Percentiles rank a stretch among this genome's conserved stretches.
Evolutionary conservation across 116 monocot species (phyloP).

Genomic region (Iris pallida): DNA sequence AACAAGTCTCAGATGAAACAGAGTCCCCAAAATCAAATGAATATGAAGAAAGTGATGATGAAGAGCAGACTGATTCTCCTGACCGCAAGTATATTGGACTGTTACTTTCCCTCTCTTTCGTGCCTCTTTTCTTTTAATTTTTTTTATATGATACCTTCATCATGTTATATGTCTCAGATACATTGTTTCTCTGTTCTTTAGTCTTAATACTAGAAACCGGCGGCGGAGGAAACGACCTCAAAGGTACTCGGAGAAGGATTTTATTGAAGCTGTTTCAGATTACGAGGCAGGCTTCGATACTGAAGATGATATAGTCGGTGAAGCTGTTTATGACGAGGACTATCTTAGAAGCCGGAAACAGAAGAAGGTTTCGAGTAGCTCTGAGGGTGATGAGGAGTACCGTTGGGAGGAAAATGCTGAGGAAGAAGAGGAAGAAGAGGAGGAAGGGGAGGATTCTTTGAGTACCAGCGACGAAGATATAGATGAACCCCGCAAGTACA

Average conservation of each 20-base stretch:
- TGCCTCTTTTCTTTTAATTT: neutral
- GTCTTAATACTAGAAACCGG: neutral
- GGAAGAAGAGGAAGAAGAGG: conserved; percentile 69
- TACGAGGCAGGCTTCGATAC: conserved; percentile 59
- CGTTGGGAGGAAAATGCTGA: conserved; percentile 60
- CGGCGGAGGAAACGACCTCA: conserved; percentile 67
- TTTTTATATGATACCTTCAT: too few relatives aligned
- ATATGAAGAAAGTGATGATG: conserved; percentile 51
- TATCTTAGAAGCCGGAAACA: conserved; percentile 73
- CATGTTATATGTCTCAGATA: too few relatives aligned
- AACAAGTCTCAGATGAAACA: conserved; percentile 30
- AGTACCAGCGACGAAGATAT: conserved; percentile 57
- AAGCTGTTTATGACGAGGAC: conserved; percentile 86
- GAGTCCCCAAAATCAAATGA: conserved; percentile 59
- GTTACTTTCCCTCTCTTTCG: neutral
- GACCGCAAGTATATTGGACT: conserved; percentile 60
- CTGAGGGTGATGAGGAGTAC: conserved; percentile 83
- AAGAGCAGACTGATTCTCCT: conserved; percentile 37
- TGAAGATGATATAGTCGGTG: conserved; percentile 93
- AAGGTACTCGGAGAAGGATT: conserved; percentile 72
- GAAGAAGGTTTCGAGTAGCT: conserved; percentile 61
- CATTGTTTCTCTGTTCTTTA: neutral
- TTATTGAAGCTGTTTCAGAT: conserved; percentile 66
- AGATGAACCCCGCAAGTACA: conserved; percentile 21
- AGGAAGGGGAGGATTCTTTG: conserved; percentile 66